phyloP scores from a whole-genome alignment of 129 eudicot species.

The Artemisia tridentata region DNA sequence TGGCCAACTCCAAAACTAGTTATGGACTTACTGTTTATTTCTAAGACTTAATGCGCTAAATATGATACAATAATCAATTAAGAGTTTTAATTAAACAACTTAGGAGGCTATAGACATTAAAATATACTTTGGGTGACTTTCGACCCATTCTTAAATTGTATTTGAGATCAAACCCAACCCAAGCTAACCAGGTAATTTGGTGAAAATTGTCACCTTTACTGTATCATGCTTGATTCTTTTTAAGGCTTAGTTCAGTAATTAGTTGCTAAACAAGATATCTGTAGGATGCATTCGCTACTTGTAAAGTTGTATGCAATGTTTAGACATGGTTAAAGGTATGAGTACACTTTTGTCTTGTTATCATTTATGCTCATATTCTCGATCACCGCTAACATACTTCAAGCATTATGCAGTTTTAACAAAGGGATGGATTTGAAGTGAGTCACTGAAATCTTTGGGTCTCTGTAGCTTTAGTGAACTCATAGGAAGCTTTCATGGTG shows the following conservation, averaged over 20 bases:
- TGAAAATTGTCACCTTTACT: background rate
- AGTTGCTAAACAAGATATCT: background rate
- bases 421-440: slow-evolving; percentile 50
- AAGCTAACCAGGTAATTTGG: background rate
- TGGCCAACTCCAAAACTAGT: background rate
- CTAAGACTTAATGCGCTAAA: background rate
- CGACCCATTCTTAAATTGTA: background rate
- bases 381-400: background rate
- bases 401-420: slow-evolving; percentile 47
- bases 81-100: background rate
- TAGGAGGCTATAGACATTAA: background rate
- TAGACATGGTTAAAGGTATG: background rate
- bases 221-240: background rate
- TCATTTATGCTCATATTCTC: background rate
- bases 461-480: background rate
- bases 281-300: background rate
- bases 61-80: background rate
- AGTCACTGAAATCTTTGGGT: slow-evolving; percentile 18
- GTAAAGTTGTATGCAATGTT: background rate
- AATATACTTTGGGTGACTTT: background rate
- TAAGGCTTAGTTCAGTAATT: background rate
- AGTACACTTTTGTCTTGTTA: background rate
- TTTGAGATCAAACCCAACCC: background rate
- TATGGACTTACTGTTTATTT: background rate
- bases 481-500: slow-evolving; percentile 18